Conservation (phyloP, 108 stramenopile genomes). For the Nannochloropsis salina region DNA sequence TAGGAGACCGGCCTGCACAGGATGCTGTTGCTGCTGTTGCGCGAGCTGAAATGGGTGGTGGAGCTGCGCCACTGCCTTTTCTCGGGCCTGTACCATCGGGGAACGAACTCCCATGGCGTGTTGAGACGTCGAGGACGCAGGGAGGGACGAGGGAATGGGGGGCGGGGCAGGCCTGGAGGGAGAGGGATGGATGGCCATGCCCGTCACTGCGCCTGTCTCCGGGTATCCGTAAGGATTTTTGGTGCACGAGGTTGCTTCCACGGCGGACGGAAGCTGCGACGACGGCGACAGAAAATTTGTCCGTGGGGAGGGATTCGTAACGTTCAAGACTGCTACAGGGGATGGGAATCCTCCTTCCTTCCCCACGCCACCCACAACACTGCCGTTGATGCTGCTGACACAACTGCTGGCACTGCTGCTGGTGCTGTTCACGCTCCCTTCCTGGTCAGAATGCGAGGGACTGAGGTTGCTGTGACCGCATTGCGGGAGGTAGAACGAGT, state of each 20-base stretch:
- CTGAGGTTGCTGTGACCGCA: not conserved
- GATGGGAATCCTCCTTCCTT: not conserved
- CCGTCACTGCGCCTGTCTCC: not conserved
- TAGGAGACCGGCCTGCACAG: not conserved
- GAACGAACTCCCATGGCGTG: not conserved
- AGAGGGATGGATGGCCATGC: too few relatives aligned
- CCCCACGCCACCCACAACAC: not conserved
- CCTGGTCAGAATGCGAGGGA: constrained; percentile 15
- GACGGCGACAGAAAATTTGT: not conserved
- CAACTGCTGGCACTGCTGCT: not conserved
- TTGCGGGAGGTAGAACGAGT: not conserved
- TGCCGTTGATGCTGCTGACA: not conserved
- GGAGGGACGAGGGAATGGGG: not conserved
- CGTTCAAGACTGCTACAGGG: not conserved
- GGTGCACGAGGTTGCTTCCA: not conserved
- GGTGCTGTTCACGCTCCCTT: not conserved
- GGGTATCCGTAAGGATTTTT: not conserved
- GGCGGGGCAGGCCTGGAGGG: not conserved
- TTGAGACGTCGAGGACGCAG: not conserved
- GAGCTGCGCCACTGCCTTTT: not conserved
- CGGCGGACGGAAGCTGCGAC: not conserved
- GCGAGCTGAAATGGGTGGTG: not conserved
- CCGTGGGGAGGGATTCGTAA: not conserved
- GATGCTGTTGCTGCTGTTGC: not conserved
- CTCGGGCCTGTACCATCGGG: constrained; percentile 9